A percentile compares a stretch with the other conserved stretches of the same genome.
Conservation (phyloP, 164 flowering plant species). For the Liriodendron chinense region DNA sequence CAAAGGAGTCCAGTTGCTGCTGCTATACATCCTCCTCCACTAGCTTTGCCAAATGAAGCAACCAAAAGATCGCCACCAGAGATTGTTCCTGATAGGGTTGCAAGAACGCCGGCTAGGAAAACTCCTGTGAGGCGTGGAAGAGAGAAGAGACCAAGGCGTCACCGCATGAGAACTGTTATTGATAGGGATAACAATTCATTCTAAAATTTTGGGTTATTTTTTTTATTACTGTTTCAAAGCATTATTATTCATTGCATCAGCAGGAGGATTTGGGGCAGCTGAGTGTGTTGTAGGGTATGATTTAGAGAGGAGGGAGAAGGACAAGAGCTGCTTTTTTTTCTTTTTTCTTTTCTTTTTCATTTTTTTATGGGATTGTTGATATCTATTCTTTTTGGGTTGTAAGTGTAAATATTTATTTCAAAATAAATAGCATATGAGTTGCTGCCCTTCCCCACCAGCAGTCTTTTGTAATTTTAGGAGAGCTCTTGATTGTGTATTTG, state of each 20-base stretch:
- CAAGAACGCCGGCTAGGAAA: constrained; percentile 29
- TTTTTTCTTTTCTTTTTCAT: neutral
- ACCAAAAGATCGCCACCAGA: constrained; percentile 13
- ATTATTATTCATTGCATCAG: constrained; percentile 13
- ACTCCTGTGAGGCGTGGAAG: constrained; percentile 44
- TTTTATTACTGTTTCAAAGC: constrained; percentile 6
- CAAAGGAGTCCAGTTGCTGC: constrained; percentile 42
- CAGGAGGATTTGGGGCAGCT: constrained; percentile 8
- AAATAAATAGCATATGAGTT: constrained; percentile 15
- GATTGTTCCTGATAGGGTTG: constrained; percentile 12
- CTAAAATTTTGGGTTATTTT: constrained; percentile 9
- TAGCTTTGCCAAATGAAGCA: constrained; percentile 1
- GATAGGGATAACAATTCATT: constrained; percentile 34
- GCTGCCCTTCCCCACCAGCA: neutral
- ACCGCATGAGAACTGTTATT: constrained; percentile 48
- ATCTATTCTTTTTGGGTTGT: constrained; percentile 16
- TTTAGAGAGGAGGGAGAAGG: constrained; percentile 3
- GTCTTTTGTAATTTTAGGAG: neutral
- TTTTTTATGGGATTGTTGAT: constrained; percentile 15
- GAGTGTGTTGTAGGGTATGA: constrained; percentile 12
- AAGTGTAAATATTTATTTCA: constrained; percentile 21
- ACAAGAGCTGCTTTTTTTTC: constrained; percentile 1
- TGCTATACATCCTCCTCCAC: constrained; percentile 20
- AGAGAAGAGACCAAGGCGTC: constrained; percentile 63
- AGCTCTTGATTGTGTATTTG: too few relatives aligned